These are phyloP conservation scores for Xylariomycetidae sp. DNA, from an alignment of 2,329 filamentous ascomycete species.

Conservation along the genomic window DNA sequence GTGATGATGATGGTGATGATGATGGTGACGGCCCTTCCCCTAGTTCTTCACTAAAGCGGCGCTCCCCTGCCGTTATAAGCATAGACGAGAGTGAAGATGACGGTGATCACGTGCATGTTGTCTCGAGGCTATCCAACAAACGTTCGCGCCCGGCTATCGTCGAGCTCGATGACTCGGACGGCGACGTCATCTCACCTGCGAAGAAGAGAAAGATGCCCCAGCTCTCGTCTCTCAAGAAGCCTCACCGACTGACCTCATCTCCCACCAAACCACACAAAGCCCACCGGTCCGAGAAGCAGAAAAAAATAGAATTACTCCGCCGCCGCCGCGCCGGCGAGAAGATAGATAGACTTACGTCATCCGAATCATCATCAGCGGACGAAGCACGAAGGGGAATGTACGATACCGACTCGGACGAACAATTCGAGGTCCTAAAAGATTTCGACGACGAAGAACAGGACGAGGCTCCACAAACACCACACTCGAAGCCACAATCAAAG, in stretches of 20 bases:
- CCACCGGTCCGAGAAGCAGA: conserved; percentile 34
- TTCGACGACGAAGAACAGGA: conserved; percentile 30
- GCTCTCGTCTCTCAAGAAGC: conserved; percentile 8
- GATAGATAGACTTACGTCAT: conserved; percentile 31
- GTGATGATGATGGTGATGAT: not conserved
- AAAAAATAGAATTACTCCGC: conserved; percentile 34
- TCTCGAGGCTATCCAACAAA: conserved; percentile 8
- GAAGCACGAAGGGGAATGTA: conserved; percentile 43
- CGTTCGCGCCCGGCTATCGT: conserved; percentile 11
- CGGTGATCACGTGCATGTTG: no score
- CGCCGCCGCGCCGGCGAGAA: conserved; percentile 35
- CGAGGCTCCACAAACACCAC: conserved; percentile 11
- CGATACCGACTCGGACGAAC: conserved; percentile 27
- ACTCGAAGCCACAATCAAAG: conserved; percentile 5
- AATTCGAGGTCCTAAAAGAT: conserved; percentile 24
- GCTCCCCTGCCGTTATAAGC: no score
- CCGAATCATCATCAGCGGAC: conserved; percentile 43
- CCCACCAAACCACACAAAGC: conserved; percentile 17
- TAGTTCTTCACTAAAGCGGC: no score
- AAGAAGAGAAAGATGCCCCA: conserved; percentile 23
- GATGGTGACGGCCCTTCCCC: no score
- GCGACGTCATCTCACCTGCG: conserved; percentile 18
- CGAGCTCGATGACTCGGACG: conserved; percentile 17
- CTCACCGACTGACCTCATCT: conserved; percentile 8
- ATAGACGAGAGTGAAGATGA: no score